Percentiles rank a stretch among this genome's conserved stretches.
These are phyloP conservation scores for Posidonia oceanica DNA, from an alignment of 116 monocot genomes.

Conservation along the genomic window DNA sequence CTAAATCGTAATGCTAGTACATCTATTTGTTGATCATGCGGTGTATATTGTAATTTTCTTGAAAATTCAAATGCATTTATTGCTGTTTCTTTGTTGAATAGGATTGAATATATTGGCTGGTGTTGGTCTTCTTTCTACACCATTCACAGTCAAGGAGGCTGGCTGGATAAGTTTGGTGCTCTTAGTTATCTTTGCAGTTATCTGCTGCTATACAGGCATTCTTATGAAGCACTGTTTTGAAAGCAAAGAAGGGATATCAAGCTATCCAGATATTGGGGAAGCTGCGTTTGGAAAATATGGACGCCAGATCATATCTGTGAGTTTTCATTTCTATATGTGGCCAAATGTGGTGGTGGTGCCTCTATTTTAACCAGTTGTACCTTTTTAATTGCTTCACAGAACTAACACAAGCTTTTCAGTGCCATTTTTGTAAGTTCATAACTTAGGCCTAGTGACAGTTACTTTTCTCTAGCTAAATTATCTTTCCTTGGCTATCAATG, in stretches of 20 bases:
- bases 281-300: conserved; percentile 90
- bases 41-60: no score
- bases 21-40: background rate
- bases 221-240: conserved; percentile 89
- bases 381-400: no score
- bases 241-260: conserved; percentile 75
- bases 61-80: background rate
- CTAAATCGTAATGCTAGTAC: background rate
- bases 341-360: background rate
- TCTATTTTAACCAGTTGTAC: no score
- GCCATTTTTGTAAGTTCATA: no score
- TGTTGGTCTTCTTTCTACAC: conserved; percentile 86
- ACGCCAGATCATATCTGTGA: conserved; percentile 73
- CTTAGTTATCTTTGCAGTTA: conserved; percentile 47
- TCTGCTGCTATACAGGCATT: conserved; percentile 85
- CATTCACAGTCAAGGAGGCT: conserved; percentile 73
- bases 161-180: conserved; percentile 73
- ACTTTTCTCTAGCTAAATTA: no score
- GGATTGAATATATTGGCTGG: conserved; percentile 82
- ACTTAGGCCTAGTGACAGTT: no score
- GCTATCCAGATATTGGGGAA: conserved; percentile 90
- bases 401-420: no score
- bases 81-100: conserved; percentile 6
- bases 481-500: no score
- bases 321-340: conserved; percentile 9